A percentile compares a stretch with the other conserved stretches of the same genome.
phyloP scores from a whole-genome alignment of 2,329 filamentous ascomycete species.

The Lachnellula hyalina region DNA sequence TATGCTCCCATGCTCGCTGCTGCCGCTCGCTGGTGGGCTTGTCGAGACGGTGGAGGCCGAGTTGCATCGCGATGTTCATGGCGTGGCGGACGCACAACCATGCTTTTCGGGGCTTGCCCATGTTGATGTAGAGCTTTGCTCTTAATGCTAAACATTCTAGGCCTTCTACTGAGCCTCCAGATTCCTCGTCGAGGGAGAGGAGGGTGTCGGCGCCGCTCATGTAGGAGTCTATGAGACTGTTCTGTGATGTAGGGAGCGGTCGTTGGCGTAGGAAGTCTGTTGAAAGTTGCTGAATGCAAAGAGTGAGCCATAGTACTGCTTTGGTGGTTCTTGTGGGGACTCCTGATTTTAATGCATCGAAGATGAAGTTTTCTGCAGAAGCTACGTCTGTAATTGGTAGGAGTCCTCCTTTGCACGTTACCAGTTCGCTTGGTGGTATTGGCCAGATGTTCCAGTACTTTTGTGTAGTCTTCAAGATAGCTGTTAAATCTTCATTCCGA shows the following conservation, averaged over 20 bases:
- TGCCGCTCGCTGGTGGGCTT: constrained; percentile 29
- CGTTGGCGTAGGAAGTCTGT: constrained; percentile 33
- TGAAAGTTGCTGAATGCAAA: constrained; percentile 39
- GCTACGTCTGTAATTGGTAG: neutral
- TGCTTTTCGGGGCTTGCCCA: constrained; percentile 48
- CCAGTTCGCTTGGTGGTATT: constrained; percentile 8
- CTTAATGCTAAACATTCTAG: constrained; percentile 48
- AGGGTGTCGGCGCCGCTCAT: constrained; percentile 40
- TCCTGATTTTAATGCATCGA: constrained; percentile 32
- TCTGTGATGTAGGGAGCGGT: constrained; percentile 35
- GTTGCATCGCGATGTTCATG: constrained; percentile 46
- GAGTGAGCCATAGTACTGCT: constrained; percentile 38
- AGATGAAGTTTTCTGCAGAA: constrained; percentile 32
- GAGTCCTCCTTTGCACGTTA: neutral
- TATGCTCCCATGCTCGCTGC: constrained; percentile 35
- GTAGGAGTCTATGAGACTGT: constrained; percentile 41
- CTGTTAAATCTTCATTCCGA: constrained; percentile 8
- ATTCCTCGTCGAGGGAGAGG: constrained; percentile 45
- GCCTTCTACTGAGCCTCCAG: constrained; percentile 44
- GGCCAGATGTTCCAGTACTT: constrained; percentile 26
- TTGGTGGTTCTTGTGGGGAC: constrained; percentile 36
- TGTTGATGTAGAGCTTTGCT: constrained; percentile 48
- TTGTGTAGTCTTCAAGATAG: constrained; percentile 22
- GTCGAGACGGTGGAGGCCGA: constrained; percentile 39
- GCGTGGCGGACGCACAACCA: constrained; percentile 48